Evolutionary conservation across 2,329 filamentous ascomycete species (phyloP).

Genomic region (Akanthomyces uredinophilus): DNA sequence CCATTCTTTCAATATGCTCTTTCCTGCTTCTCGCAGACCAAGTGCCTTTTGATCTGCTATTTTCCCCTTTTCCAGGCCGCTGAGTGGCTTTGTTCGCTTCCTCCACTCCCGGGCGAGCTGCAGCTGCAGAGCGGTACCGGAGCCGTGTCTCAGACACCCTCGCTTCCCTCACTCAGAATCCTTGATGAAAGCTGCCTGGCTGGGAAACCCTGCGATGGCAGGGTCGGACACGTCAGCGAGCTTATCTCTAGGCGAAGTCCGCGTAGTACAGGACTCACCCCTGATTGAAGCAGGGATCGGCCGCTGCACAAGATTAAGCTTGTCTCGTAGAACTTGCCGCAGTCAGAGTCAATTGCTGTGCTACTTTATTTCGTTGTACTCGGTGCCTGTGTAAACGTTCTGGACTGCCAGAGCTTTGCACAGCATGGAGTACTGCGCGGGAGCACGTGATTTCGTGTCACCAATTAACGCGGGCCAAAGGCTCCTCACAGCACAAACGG

Average conservation of each 20-base stretch:
- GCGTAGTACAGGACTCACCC: neutral
- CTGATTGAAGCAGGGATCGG: neutral
- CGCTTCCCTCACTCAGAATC: neutral
- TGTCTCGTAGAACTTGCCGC: neutral
- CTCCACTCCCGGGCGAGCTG: neutral
- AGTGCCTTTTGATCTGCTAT: neutral
- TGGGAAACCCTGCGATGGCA: neutral
- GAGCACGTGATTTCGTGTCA: slow-evolving; percentile 14
- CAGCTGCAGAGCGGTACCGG: neutral
- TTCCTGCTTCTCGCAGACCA: neutral
- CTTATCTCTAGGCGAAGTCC: neutral
- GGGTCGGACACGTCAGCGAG: slow-evolving; percentile 5
- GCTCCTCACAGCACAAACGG: neutral
- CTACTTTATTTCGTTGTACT: neutral
- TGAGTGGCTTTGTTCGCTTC: neutral
- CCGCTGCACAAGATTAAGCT: neutral
- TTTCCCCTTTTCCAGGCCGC: neutral
- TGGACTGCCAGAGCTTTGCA: neutral
- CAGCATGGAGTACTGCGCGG: neutral
- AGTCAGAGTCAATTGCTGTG: neutral
- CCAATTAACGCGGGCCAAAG: slow-evolving; percentile 6
- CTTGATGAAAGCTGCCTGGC: slow-evolving; percentile 24
- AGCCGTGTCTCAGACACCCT: neutral
- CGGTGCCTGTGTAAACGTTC: neutral
- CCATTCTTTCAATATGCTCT: neutral